Evolutionary conservation across 257 asterid species (phyloP).

Genomic region (Nicotiana attenuata): DNA sequence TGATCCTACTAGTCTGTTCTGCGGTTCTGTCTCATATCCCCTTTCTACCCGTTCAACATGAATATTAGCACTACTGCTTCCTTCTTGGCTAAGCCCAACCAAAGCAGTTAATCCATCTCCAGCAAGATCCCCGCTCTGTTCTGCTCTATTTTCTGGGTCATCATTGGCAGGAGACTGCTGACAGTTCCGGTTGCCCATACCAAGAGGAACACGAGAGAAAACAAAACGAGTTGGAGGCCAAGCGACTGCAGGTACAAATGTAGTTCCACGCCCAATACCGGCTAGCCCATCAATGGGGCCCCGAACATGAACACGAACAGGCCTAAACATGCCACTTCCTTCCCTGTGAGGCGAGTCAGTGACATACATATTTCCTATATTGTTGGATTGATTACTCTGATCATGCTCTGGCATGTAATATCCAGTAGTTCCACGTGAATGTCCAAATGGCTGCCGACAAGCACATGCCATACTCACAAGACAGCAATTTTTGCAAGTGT

Average conservation of each 20-base stretch:
- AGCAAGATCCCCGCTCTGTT: conserved; percentile 62
- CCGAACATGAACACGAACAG: conserved; percentile 77
- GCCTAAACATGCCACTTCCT: conserved; percentile 71
- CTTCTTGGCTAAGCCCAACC: conserved; percentile 92
- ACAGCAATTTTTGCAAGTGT: conserved; percentile 86
- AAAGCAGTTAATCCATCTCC: conserved; percentile 95
- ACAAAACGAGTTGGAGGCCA: conserved; percentile 98
- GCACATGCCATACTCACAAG: conserved; percentile 62
- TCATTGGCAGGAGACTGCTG: conserved; percentile 74
- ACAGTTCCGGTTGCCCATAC: conserved; percentile 71
- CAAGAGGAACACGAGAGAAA: conserved; percentile 96
- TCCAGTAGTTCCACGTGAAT: conserved; percentile 56
- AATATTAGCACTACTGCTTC: conserved; percentile 39
- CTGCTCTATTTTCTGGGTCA: conserved; percentile 69
- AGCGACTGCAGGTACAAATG: conserved; percentile 74
- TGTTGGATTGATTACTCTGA: conserved; percentile 47
- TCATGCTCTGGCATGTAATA: conserved; percentile 73
- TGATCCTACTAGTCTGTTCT: conserved; percentile 40
- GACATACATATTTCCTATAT: conserved; percentile 57
- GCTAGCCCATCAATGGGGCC: conserved; percentile 91
- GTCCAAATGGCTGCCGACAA: conserved; percentile 72
- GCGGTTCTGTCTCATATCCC: conserved; percentile 47
- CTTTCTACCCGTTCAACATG: conserved; percentile 57
- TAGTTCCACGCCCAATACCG: conserved; percentile 87
- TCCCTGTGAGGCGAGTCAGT: conserved; percentile 74